These are phyloP conservation scores for Epichloe typhina DNA, from an alignment of 2,329 filamentous ascomycete genomes.

Conservation along the genomic window DNA sequence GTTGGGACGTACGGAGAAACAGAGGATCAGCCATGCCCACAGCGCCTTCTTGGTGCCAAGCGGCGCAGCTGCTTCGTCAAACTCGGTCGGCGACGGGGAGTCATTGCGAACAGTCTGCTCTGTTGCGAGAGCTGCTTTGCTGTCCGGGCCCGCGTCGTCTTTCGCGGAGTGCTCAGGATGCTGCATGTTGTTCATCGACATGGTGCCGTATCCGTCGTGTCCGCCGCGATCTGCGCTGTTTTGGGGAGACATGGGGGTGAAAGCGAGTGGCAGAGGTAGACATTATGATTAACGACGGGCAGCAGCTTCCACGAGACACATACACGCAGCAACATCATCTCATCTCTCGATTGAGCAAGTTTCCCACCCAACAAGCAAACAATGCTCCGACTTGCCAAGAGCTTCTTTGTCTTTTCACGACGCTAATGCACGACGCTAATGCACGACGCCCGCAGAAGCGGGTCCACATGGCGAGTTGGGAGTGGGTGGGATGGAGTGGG, in stretches of 20 bases:
- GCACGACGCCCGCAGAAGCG: too few relatives aligned
- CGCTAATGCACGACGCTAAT: neutral
- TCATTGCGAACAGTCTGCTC: neutral
- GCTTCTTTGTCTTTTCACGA: neutral
- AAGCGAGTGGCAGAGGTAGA: neutral
- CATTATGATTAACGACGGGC: too few relatives aligned
- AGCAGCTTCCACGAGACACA: too few relatives aligned
- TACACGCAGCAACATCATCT: too few relatives aligned
- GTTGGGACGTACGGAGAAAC: slow-evolving; percentile 7
- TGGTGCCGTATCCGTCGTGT: neutral
- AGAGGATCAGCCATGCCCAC: slow-evolving; percentile 10
- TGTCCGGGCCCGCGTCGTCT: neutral
- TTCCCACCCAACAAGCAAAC: neutral
- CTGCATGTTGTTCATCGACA: neutral
- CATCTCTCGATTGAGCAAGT: neutral
- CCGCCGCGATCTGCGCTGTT: neutral
- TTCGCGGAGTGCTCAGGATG: neutral
- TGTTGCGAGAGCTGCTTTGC: neutral
- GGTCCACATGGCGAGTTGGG: too few relatives aligned
- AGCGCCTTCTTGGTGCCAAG: slow-evolving; percentile 7
- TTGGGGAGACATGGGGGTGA: neutral
- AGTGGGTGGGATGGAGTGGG: too few relatives aligned
- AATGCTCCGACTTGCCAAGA: too few relatives aligned
- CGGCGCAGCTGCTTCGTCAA: slow-evolving; percentile 1
- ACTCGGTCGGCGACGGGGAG: neutral